Conservation (phyloP, 169 alveolate species). For the Plasmodium relictum region DNA sequence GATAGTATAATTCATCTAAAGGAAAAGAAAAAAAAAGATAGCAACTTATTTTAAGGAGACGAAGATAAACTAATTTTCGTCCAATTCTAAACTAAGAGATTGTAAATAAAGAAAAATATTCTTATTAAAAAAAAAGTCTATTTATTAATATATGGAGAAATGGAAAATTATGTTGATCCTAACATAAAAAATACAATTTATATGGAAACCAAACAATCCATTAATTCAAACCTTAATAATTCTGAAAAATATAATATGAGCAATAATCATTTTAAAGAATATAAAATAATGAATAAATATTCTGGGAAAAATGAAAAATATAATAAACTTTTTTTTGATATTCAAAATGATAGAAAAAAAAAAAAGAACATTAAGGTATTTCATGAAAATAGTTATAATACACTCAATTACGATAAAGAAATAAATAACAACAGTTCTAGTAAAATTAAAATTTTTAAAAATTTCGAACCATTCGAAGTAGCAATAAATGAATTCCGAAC, state of each 20-base stretch:
- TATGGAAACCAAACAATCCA: slow-evolving; percentile 9
- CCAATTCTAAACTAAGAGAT: too few relatives aligned
- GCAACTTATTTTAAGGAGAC: too few relatives aligned
- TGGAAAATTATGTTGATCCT: slow-evolving; percentile 27
- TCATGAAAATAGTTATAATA: slow-evolving; percentile 1
- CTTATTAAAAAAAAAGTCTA: neutral
- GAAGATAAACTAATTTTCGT: too few relatives aligned
- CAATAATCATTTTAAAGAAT: neutral
- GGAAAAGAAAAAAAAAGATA: too few relatives aligned
- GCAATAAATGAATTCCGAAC: too few relatives aligned
- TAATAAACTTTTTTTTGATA: slow-evolving; percentile 7
- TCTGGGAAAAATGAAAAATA: neutral
- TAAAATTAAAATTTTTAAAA: neutral
- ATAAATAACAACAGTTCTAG: neutral
- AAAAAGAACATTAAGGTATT: neutral
- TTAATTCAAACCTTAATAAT: slow-evolving; percentile 13
- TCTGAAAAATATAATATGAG: neutral
- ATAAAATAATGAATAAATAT: slow-evolving; percentile 9
- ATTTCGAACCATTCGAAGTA: neutral
- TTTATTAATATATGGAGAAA: neutral
- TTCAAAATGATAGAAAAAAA: slow-evolving; percentile 13
- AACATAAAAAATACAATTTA: neutral
- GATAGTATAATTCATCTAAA: too few relatives aligned
- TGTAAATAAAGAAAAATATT: too few relatives aligned
- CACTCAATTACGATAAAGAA: neutral